These are phyloP conservation scores for Aspergillus novofumigatus DNA, from an alignment of 2,329 filamentous ascomycete species.

Conservation along the genomic window DNA sequence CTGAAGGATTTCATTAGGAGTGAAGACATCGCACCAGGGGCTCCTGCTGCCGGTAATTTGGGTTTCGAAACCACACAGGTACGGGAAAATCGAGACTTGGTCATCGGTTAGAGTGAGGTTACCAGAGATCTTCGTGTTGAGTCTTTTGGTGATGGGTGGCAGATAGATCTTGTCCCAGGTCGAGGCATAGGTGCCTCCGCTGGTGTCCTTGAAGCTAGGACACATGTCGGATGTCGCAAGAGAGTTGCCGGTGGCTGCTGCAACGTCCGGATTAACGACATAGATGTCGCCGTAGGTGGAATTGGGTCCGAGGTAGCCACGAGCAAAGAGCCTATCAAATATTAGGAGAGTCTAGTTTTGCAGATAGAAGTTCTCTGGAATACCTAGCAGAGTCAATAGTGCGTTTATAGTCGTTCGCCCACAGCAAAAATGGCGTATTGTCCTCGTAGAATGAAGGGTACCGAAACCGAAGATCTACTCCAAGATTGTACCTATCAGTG, in stretches of 20 bases:
- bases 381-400: slow-evolving; percentile 22
- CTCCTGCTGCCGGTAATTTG: slow-evolving; percentile 61
- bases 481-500: slow-evolving; percentile 29
- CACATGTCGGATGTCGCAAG: slow-evolving; percentile 62
- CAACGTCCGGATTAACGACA: slow-evolving; percentile 54
- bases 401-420: slow-evolving; percentile 63
- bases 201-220: slow-evolving; percentile 54
- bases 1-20: slow-evolving; percentile 55
- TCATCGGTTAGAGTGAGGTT: slow-evolving; percentile 49
- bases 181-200: slow-evolving; percentile 24
- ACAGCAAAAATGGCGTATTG: slow-evolving; percentile 53
- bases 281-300: slow-evolving; percentile 54
- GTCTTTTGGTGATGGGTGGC: slow-evolving; percentile 35
- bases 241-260: slow-evolving; percentile 56
- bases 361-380: slow-evolving; percentile 19
- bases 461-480: slow-evolving; percentile 13
- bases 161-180: slow-evolving; percentile 7
- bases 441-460: slow-evolving; percentile 47
- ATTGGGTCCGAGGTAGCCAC: slow-evolving; percentile 57
- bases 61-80: slow-evolving; percentile 68
- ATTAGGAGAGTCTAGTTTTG: slow-evolving; percentile 49
- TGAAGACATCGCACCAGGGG: slow-evolving; percentile 61
- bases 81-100: slow-evolving; percentile 58
- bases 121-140: slow-evolving; percentile 53
- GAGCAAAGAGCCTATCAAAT: slow-evolving; percentile 54